These are phyloP conservation scores for Thielaviopsis populi DNA, from an alignment of 2,329 filamentous ascomycete genomes.

Conservation along the genomic window DNA sequence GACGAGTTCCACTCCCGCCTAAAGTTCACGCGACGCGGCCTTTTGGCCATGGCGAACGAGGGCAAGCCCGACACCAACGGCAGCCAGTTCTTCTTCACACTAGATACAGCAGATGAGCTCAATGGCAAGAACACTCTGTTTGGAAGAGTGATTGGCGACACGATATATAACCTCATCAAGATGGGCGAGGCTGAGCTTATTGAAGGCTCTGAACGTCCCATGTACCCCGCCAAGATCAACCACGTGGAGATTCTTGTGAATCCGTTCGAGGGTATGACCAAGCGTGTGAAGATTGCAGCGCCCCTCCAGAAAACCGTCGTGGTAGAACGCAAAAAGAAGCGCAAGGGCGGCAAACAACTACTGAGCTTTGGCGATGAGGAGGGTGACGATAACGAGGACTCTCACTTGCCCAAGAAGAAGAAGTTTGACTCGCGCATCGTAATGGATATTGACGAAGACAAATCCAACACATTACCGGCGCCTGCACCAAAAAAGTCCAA, in stretches of 20 bases:
- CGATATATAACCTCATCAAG: constrained; percentile 88
- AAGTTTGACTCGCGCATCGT: constrained; percentile 69
- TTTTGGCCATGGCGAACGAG: constrained; percentile 93
- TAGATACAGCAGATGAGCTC: constrained; percentile 72
- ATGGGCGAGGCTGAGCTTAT: constrained; percentile 79
- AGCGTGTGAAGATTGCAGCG: constrained; percentile 36
- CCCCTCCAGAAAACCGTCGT: constrained; percentile 28
- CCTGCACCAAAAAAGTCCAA: constrained; percentile 16
- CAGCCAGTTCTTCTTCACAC: constrained; percentile 93
- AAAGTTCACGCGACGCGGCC: constrained; percentile 79
- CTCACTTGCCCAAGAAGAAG: constrained; percentile 53
- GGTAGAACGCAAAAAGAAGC: constrained; percentile 45
- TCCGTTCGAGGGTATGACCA: constrained; percentile 69
- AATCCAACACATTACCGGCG: constrained; percentile 5
- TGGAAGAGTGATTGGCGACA: constrained; percentile 80
- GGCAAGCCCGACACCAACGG: constrained; percentile 66
- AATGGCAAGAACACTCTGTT: constrained; percentile 88
- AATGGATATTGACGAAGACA: constrained; percentile 33
- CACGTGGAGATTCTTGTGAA: constrained; percentile 63
- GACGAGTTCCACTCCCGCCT: constrained; percentile 88
- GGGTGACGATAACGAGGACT: constrained; percentile 36
- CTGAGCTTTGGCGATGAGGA: constrained; percentile 66
- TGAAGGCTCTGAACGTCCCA: constrained; percentile 62
- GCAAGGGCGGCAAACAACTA: constrained; percentile 60
- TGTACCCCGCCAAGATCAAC: constrained; percentile 72